Conservation (phyloP, 257 asterid genomes). For the Vinca minor region DNA sequence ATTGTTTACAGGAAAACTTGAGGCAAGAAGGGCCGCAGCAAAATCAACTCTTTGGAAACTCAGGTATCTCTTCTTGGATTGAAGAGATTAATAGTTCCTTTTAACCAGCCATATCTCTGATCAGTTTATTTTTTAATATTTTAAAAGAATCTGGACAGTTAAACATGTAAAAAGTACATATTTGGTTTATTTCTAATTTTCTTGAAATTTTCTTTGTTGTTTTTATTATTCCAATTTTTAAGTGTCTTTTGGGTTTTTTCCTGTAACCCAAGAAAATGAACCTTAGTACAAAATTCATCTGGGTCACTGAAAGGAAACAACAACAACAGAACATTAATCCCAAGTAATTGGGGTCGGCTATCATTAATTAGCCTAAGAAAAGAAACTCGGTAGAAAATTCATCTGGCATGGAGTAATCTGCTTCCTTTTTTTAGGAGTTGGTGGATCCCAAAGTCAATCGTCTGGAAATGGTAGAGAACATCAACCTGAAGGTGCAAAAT, state of each 20-base stretch:
- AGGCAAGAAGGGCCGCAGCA: slow-evolving; percentile 31
- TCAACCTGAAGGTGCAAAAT: slow-evolving; percentile 52
- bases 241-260: not conserved
- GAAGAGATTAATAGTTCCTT: not conserved
- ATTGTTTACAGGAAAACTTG: slow-evolving; percentile 36
- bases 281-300: not conserved
- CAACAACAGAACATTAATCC: no score
- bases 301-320: no score
- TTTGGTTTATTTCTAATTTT: no score
- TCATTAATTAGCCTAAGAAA: no score
- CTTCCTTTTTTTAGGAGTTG: slow-evolving; percentile 30
- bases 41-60: slow-evolving; percentile 21
- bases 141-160: no score
- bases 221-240: no score
- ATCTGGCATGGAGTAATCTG: not conserved
- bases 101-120: not conserved
- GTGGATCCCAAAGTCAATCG: slow-evolving; percentile 32
- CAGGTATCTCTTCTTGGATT: slow-evolving; percentile 30
- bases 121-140: not conserved
- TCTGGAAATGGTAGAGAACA: slow-evolving; percentile 35
- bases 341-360: no score
- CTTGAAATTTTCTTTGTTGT: no score
- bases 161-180: no score
- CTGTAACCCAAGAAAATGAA: not conserved
- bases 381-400: not conserved